phyloP scores from a whole-genome alignment of 352 stramenopile genomes.

The Blastocystis sp. region DNA sequence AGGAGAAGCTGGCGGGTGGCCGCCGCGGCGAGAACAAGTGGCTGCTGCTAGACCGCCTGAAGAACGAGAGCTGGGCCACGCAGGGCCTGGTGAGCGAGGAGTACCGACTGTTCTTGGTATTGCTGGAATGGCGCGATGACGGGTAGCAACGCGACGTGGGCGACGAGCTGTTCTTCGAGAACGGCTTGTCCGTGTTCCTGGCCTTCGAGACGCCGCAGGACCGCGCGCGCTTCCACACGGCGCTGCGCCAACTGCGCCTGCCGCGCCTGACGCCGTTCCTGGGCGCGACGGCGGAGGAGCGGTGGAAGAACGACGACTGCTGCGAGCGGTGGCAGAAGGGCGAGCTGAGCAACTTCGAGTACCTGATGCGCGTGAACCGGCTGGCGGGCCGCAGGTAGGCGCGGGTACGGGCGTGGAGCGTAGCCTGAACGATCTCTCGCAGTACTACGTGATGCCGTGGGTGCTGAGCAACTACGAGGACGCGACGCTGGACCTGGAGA shows the following conservation, averaged over 20 bases:
- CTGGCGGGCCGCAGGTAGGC: constrained; percentile 86
- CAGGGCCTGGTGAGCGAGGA: constrained; percentile 15
- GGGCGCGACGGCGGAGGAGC: constrained; percentile 36
- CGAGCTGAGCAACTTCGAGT: constrained; percentile 93
- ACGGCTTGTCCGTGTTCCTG: constrained; percentile 45
- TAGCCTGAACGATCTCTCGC: constrained; percentile 79
- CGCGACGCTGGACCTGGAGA: constrained; percentile 78
- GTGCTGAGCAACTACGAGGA: constrained; percentile 85
- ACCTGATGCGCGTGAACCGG: constrained; percentile 94
- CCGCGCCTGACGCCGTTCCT: constrained; percentile 19
- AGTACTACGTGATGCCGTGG: constrained; percentile 93
- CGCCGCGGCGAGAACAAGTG: constrained; percentile 20
- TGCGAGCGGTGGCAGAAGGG: constrained; percentile 79
- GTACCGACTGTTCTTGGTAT: constrained; percentile 22
- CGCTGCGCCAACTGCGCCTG: constrained; percentile 9
- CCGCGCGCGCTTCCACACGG: constrained; percentile 7
- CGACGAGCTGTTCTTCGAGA: constrained; percentile 71
- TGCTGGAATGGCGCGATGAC: neutral
- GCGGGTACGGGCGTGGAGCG: neutral
- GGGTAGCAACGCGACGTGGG: constrained; percentile 12
- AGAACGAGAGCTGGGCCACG: neutral
- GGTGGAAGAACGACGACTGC: constrained; percentile 16
- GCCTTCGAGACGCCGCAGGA: constrained; percentile 10
- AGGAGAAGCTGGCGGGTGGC: neutral
- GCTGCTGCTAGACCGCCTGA: neutral